Evolutionary conservation across 1,284 basidiomycete genomes (phyloP).

Genomic region (Ceratobasidium sp.): DNA sequence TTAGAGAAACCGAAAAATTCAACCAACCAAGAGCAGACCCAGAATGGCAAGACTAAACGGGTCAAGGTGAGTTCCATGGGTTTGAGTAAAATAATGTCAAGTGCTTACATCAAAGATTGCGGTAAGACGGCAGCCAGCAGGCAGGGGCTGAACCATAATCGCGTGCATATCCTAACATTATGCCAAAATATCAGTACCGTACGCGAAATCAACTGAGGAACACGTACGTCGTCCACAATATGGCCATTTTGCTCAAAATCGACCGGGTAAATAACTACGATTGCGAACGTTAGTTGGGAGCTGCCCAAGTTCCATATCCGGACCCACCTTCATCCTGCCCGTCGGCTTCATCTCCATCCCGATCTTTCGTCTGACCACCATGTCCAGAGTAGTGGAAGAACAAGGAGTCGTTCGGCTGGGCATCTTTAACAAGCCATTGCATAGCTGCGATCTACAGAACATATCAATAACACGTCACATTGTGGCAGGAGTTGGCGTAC

Average conservation of each 20-base stretch:
- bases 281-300: not conserved
- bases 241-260: conserved; percentile 79
- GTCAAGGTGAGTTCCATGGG: not conserved
- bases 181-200: not conserved
- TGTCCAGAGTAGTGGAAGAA: conserved; percentile 96
- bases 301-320: not conserved
- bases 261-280: conserved; percentile 84
- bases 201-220: not conserved
- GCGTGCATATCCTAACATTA: conserved; percentile 65
- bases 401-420: conserved; percentile 84
- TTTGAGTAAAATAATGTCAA: not conserved
- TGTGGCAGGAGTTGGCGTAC: conserved; percentile 59
- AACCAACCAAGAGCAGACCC: conserved; percentile 71
- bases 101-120: conserved; percentile 51
- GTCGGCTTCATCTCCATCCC: conserved; percentile 71
- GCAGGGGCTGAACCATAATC: conserved; percentile 78
- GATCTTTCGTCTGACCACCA: conserved; percentile 81
- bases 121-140: conserved; percentile 86
- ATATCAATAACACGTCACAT: not conserved
- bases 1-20: not conserved
- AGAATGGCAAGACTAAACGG: conserved; percentile 72
- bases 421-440: conserved; percentile 89
- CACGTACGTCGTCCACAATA: conserved; percentile 85
- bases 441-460: conserved; percentile 76
- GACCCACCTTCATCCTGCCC: conserved; percentile 56